phyloP scores from a whole-genome alignment of 2,329 filamentous ascomycete genomes.

The Paraphoma chrysanthemicola region DNA sequence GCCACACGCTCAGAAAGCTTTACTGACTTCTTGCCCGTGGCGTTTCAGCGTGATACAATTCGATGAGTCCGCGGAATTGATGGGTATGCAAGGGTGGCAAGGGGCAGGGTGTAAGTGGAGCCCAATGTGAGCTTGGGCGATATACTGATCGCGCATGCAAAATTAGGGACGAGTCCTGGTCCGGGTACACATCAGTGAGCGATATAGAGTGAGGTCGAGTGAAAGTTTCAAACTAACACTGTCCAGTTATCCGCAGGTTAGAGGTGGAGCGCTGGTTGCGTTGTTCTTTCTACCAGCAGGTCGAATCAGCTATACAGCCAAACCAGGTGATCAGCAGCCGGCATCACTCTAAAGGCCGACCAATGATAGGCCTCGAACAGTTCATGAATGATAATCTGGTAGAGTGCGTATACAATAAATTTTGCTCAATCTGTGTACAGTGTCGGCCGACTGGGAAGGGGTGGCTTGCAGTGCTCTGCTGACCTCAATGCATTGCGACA shows the following conservation, averaged over 20 bases:
- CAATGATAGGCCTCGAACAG: no score
- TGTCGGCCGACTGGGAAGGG: no score
- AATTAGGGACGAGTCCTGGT: conserved; percentile 62
- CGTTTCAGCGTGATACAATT: conserved; percentile 62
- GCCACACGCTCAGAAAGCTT: no score
- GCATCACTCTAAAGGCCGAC: conserved; percentile 12
- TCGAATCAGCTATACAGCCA: conserved; percentile 59
- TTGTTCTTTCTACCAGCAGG: conserved; percentile 65
- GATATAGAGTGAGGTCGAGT: not conserved
- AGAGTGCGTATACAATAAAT: no score
- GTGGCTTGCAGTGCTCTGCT: no score
- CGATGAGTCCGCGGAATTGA: conserved; percentile 58
- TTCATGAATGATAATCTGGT: no score
- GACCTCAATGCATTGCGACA: no score
- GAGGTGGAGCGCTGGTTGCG: conserved; percentile 59
- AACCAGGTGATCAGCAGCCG: conserved; percentile 54
- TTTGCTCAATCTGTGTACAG: no score
- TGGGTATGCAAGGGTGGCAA: conserved; percentile 64
- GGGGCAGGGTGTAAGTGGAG: conserved; percentile 63
- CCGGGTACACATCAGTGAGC: conserved; percentile 61
- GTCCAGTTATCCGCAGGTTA: conserved; percentile 57
- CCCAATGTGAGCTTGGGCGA: no score
- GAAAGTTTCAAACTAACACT: not conserved
- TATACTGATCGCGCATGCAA: no score
- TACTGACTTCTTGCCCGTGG: no score